Evolutionary conservation across 306 rosid species (phyloP), one percentile per base, ranked within the genome.

Genomic region (Erythrophleum fordii): DNA sequence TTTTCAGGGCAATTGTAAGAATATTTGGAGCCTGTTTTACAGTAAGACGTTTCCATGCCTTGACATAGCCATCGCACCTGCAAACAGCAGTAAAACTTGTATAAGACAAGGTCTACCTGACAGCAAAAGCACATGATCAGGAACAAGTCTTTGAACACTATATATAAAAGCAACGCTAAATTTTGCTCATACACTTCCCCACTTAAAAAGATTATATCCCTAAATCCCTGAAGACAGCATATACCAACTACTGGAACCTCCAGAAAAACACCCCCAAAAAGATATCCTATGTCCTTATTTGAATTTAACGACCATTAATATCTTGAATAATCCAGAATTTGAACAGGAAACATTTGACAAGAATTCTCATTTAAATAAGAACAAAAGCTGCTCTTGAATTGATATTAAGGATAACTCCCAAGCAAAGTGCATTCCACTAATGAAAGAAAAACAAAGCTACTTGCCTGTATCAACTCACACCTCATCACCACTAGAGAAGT

Each of bases 41-140:
- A 4, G 91, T 88, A 49, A 93, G 92, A 79, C 92, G 87, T 75
- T 93, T 93, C 85, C 90, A 90, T 51, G 98, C 98, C 91, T 89
- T 88, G 72, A 93, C 98, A 87, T 93, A 93, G 75, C 86, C 94
- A 79, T 89, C 89, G 91, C 95, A 91, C 86, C 95, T 91, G 84
- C 77, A 72, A 81, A 79, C 12, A 80, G 71, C 25, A 74, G 37
- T 46, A 56, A 74, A 58, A 44, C 31, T 41, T 17, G 64, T 22
- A 25, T 22, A 71, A 60, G 61, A 80, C 28, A 48, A 58, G 58
- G 65, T 48, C 55, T 37, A 70, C 26, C 76, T 11, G 61, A 26
- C 55, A 20, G 42, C 26, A 35, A 61, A 72, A 2, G 46, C 44
- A 42, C 34, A 42, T 22, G 4, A 56, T 1, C 35, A 29, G 8